Evolutionary conservation across 768 basidiomycete species (phyloP).

Genomic region (Multifurca ochricompacta): DNA sequence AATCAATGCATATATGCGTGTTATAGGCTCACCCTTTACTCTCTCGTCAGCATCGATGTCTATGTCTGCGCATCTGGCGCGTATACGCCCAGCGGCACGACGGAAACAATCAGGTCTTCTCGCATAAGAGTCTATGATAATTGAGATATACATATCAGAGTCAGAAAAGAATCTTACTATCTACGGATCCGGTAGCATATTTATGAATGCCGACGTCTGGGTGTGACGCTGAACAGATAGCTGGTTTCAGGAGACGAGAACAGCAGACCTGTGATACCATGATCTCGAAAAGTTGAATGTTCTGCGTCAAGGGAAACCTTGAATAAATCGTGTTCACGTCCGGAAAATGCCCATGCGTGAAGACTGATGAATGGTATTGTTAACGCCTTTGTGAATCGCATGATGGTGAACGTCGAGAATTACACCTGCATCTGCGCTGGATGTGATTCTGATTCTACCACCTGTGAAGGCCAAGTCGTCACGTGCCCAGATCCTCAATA

Average conservation of each 20-base stretch:
- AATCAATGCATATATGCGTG: not conserved
- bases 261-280: not conserved
- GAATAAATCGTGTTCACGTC: not conserved
- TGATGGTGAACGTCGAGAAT: not conserved
- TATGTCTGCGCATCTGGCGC: conserved; percentile 15
- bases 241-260: not conserved
- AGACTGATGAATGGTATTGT: not conserved
- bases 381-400: not conserved
- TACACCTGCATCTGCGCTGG: no score
- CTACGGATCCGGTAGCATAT: not conserved
- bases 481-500: not conserved
- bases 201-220: not conserved
- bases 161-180: not conserved
- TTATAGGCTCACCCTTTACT: conserved; percentile 13
- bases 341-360: not conserved
- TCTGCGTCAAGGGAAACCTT: not conserved
- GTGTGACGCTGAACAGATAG: not conserved
- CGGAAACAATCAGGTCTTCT: conserved; percentile 21
- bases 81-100: conserved; percentile 13
- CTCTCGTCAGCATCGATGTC: conserved; percentile 17
- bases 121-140: not conserved
- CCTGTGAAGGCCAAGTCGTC: not conserved
- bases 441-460: no score
- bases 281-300: not conserved
- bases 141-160: not conserved